Percentiles rank a stretch among this genome's conserved stretches.
Conservation (phyloP, 345 rosid genomes). For the Melastoma malabathricum region DNA sequence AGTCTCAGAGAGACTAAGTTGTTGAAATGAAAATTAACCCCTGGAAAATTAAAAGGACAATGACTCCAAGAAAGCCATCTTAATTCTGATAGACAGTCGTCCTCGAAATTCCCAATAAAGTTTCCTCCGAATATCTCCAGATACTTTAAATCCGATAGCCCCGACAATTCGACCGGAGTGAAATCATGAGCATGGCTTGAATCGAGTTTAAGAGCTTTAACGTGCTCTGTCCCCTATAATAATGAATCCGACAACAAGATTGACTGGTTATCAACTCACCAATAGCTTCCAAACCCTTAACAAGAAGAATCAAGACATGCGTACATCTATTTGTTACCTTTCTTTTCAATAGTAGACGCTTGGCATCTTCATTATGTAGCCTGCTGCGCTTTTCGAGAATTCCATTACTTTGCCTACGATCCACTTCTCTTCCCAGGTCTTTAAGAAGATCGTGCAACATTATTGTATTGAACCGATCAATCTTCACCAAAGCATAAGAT, state of each 20-base stretch:
- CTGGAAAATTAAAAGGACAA: not conserved
- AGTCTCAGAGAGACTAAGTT: conserved; percentile 3
- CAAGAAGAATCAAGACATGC: too few species aligned
- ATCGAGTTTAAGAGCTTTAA: not conserved
- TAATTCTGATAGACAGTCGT: not conserved
- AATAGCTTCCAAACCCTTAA: too few species aligned
- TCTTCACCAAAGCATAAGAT: not conserved
- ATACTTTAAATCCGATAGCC: not conserved
- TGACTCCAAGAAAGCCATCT: conserved; percentile 1
- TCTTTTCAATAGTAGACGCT: not conserved
- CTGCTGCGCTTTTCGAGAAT: not conserved
- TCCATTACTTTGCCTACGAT: not conserved
- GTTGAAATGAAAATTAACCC: not conserved
- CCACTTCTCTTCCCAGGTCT: conserved; percentile 5
- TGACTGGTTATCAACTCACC: not conserved
- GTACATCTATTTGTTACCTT: too few species aligned
- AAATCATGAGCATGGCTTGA: not conserved
- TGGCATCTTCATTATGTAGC: not conserved
- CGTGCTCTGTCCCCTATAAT: not conserved
- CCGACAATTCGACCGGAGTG: not conserved
- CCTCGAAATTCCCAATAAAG: not conserved
- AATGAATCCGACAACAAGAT: not conserved
- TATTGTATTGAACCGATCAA: not conserved
- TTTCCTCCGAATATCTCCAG: not conserved
- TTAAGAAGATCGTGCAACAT: conserved; percentile 3